These are phyloP conservation scores for Globisporangium megalacanthum DNA, from an alignment of 352 stramenopile species.

Conservation along the genomic window DNA sequence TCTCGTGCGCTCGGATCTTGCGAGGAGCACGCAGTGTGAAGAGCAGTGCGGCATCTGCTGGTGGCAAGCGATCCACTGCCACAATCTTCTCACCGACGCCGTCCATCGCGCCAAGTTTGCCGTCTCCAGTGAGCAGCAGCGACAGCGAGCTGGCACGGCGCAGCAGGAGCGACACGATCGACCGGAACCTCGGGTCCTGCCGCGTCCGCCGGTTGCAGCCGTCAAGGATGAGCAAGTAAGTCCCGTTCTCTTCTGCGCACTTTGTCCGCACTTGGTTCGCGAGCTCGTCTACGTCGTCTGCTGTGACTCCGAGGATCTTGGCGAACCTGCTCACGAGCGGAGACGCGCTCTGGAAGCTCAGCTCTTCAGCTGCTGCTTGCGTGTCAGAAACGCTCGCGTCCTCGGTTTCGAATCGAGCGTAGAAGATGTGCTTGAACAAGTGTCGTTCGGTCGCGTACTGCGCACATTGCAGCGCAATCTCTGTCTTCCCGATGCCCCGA, in stretches of 20 bases:
- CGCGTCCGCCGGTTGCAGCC: constrained; percentile 57
- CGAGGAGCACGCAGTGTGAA: constrained; percentile 73
- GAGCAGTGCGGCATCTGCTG: constrained; percentile 56
- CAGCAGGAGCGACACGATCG: constrained; percentile 42
- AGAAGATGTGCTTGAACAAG: constrained; percentile 73
- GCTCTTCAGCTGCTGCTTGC: not conserved
- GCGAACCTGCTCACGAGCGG: constrained; percentile 25
- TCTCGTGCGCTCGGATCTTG: constrained; percentile 73
- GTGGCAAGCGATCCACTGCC: constrained; percentile 52
- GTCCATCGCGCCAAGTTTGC: constrained; percentile 71
- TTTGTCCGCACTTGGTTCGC: constrained; percentile 46
- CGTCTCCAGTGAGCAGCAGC: constrained; percentile 62
- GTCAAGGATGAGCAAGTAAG: constrained; percentile 70
- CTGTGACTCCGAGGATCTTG: constrained; percentile 28
- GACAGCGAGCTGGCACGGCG: constrained; percentile 58
- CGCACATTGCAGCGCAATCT: constrained; percentile 69
- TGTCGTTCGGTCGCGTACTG: constrained; percentile 71
- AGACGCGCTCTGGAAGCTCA: not conserved
- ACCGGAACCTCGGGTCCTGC: constrained; percentile 38
- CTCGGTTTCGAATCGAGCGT: constrained; percentile 41
- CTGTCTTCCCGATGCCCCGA: constrained; percentile 73
- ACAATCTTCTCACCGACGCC: constrained; percentile 80
- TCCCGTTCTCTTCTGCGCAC: constrained; percentile 23
- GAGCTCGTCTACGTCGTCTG: constrained; percentile 32
- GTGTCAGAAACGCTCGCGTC: not conserved